Conservation (phyloP, 2,329 filamentous ascomycete species). For the Beauveria brongniartii region DNA sequence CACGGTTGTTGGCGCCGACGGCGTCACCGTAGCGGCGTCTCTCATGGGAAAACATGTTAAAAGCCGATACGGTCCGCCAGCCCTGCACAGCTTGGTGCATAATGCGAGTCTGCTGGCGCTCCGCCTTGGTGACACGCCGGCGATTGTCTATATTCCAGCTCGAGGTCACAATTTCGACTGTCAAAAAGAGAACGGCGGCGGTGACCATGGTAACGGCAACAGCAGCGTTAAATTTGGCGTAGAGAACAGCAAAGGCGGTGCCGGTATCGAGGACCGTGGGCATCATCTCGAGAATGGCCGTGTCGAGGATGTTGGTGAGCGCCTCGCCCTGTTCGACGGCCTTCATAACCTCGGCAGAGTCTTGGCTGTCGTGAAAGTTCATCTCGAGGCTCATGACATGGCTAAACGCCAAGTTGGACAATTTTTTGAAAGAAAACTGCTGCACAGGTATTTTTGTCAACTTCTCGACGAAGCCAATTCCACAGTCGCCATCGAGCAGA, state of each 20-base stretch:
- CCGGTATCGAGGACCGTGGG: slow-evolving; percentile 56
- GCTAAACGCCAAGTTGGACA: slow-evolving; percentile 43
- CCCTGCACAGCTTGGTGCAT: slow-evolving; percentile 51
- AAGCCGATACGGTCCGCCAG: slow-evolving; percentile 49
- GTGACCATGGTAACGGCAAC: slow-evolving; percentile 34
- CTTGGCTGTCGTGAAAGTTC: slow-evolving; percentile 61
- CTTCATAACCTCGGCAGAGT: slow-evolving; percentile 56
- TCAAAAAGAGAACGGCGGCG: slow-evolving; percentile 16
- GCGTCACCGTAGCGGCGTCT: slow-evolving; percentile 19
- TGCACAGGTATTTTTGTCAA: slow-evolving; percentile 27
- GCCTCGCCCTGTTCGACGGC: slow-evolving; percentile 56
- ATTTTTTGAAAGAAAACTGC: slow-evolving; percentile 26
- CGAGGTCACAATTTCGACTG: slow-evolving; percentile 25
- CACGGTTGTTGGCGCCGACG: slow-evolving; percentile 18
- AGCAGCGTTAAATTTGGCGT: slow-evolving; percentile 53
- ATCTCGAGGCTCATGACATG: slow-evolving; percentile 63
- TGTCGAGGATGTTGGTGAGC: slow-evolving; percentile 51
- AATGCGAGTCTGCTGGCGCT: slow-evolving; percentile 41
- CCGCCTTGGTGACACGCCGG: slow-evolving; percentile 24
- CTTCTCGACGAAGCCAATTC: slow-evolving; percentile 13
- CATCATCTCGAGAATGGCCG: slow-evolving; percentile 48
- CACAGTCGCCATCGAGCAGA: neutral
- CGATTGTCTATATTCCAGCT: slow-evolving; percentile 26
- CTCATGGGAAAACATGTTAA: slow-evolving; percentile 28
- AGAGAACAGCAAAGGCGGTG: slow-evolving; percentile 53